Evolutionary conservation across 139 green algal species (phyloP).

Genomic region (Spirogloea muscicola): DNA sequence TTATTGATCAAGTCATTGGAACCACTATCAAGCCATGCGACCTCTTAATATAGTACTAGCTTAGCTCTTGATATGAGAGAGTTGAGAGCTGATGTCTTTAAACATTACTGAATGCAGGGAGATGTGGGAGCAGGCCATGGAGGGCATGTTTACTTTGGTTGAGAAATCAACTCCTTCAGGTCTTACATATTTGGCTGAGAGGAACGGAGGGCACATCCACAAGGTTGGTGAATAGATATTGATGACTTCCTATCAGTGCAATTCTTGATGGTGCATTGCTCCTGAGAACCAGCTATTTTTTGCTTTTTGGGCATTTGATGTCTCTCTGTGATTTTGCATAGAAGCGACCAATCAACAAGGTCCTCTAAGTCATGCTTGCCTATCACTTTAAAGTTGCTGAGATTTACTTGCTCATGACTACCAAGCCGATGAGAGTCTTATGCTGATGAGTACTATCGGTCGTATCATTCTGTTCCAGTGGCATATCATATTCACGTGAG

Average conservation of each 20-base stretch:
- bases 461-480: background rate
- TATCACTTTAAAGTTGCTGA: constrained; percentile 4
- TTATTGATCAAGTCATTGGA: too few relatives aligned
- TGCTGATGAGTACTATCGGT: background rate
- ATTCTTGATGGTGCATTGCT: constrained; percentile 3
- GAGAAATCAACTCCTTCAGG: constrained; percentile 14
- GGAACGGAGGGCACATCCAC: constrained; percentile 10
- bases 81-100: too few relatives aligned
- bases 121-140: constrained; percentile 63
- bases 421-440: background rate
- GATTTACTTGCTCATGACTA: background rate
- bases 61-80: too few relatives aligned
- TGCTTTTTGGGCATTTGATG: background rate
- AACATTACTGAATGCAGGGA: too few relatives aligned
- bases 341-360: too few relatives aligned
- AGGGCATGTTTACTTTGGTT: constrained; percentile 59
- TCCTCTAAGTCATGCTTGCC: constrained; percentile 1
- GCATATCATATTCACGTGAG: background rate
- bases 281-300: background rate
- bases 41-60: too few relatives aligned
- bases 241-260: constrained; percentile 21
- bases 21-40: too few relatives aligned
- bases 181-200: constrained; percentile 58
- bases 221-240: too few relatives aligned
- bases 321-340: background rate